Evolutionary conservation across 2,329 filamentous ascomycete species (phyloP), one percentile per base, ranked within the genome.

Genomic region (Phaeosphaeria sp.): DNA sequence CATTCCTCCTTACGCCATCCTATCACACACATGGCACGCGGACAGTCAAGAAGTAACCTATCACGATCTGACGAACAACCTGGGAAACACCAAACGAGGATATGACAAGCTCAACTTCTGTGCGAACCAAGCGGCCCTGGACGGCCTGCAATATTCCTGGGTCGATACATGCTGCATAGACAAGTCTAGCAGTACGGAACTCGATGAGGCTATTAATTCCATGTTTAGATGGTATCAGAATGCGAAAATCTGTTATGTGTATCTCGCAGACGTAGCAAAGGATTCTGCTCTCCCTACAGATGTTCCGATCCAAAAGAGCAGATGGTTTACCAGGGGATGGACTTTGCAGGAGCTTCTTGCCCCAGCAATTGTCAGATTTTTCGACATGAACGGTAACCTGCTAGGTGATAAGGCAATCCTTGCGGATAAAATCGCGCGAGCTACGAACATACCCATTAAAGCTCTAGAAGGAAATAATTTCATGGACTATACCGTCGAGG

Each of bases 1-100:
- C 20, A 46, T 54, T 3, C 58, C 58, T 33, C 54, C 50, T 11
- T 60, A 56, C 44, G 58, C 58, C 4, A 56, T 60, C 3, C 54
- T 60, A 15, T 60, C 58, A 1, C 58, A 56, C 22, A 54, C 41
- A 0, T 60, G 58, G 58, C 18, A 20, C 18, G 17, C 10, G 10
- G 46, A 55, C 4, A 23, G 25, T 2, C 22, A 54, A 3, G 58
- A 60, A 23, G 50, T 60, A 1, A 54, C 25, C 15, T 56, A 56
- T 27, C 21, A 56, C 10, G 54, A 60, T 18, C 10, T 60, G 13
- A 25, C n/a, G 15, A 48, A 47, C 10, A 30, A 15, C 7, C 20
- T 10, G 10, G 41, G 44, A 15, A 53, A 33, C 17, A 15, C 43
- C 21, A 60, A 56, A 22, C 5, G n/a, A 20, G 57, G 57, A 43